Percentiles rank a stretch among this genome's conserved stretches.
Evolutionary conservation across 1,284 basidiomycete genomes (phyloP).

Genomic region (Neonothopanus nambi): DNA sequence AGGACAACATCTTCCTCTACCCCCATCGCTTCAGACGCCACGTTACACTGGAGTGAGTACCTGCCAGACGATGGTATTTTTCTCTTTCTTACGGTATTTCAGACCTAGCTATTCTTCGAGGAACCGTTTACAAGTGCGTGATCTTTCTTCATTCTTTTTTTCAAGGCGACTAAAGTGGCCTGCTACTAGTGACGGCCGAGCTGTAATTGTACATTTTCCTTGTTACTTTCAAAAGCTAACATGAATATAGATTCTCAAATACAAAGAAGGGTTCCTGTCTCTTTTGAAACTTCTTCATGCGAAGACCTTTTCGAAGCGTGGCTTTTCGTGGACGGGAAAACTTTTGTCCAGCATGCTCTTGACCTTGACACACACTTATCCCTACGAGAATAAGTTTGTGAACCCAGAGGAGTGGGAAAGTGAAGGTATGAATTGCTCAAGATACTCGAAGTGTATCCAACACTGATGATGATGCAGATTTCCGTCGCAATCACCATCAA

Average conservation of each 20-base stretch:
- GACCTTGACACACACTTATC: slow-evolving; percentile 82
- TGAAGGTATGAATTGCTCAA: slow-evolving; percentile 49
- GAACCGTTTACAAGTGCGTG: slow-evolving; percentile 71
- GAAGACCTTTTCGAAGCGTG: slow-evolving; percentile 80
- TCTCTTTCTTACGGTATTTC: slow-evolving; percentile 9
- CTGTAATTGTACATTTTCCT: slow-evolving; percentile 39
- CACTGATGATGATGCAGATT: slow-evolving; percentile 46
- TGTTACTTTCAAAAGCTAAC: neutral
- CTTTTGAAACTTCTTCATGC: slow-evolving; percentile 69
- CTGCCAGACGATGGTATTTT: neutral
- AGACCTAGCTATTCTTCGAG: slow-evolving; percentile 72
- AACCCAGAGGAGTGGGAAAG: slow-evolving; percentile 81
- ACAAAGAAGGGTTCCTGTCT: slow-evolving; percentile 64
- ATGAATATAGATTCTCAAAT: slow-evolving; percentile 54
- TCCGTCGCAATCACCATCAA: slow-evolving; percentile 70
- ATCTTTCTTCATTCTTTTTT: slow-evolving; percentile 6
- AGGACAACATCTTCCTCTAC: slow-evolving; percentile 78
- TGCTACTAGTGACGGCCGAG: slow-evolving; percentile 55
- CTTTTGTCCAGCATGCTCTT: slow-evolving; percentile 76
- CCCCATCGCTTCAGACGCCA: slow-evolving; percentile 80
- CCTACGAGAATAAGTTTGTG: slow-evolving; percentile 81
- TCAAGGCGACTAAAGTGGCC: slow-evolving; percentile 7
- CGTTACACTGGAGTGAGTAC: slow-evolving; percentile 82
- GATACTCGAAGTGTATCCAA: neutral
- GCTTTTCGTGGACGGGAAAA: slow-evolving; percentile 82